Base-by-base conservation (phyloP, 129 eudicot species). In the Helianthus tuberosus region DNA sequence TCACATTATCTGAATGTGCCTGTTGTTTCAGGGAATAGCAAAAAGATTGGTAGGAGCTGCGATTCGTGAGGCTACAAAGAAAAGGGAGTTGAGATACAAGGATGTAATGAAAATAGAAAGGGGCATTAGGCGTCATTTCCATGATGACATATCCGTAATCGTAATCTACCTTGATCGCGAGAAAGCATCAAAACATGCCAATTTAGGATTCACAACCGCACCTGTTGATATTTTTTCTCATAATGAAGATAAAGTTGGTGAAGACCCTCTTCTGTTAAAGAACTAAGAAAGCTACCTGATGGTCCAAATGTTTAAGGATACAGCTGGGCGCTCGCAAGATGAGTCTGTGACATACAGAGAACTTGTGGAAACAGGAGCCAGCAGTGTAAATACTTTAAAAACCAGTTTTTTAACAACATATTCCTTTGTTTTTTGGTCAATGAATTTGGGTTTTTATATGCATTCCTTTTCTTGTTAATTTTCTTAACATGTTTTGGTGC, bases 101-200 rank as follows among this genome's bases (percentile, higher is more conserved):
- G 96, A 90, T 66, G 79, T 93, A 13, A 81, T 79, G 83, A 88
- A 90, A 52, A 88, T 90, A 13, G 93, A 88, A 68, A 84, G 78
- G 80, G 97, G 98, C 23, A 59, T 75, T 2, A 75, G 98, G 66
- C 87, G 98, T 4, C 86, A 84, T 75, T 90, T 86, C 59, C 96
- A 90, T 27, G 98, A 90, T 46, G 98, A 93, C 58, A 93, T 90
- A 50, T 86, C 97, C n/a, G 98, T 93, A 11, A 75, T 93, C 4
- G 97, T 93, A 15, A 77, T 94, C 36, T 32, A 32, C 74, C 96
- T 94, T 25, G 97, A 94, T 79, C 88, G 77, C 3, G 84, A 79
- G 5, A 77, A 72, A 46, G 39, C 74, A 41, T 64, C 83, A 2
- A 79, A 79, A 55, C 50, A 72, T 57, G 65, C 78, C 68, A 64